phyloP scores from a whole-genome alignment of 495 filamentous ascomycete genomes.

The Glonium stellatum region DNA sequence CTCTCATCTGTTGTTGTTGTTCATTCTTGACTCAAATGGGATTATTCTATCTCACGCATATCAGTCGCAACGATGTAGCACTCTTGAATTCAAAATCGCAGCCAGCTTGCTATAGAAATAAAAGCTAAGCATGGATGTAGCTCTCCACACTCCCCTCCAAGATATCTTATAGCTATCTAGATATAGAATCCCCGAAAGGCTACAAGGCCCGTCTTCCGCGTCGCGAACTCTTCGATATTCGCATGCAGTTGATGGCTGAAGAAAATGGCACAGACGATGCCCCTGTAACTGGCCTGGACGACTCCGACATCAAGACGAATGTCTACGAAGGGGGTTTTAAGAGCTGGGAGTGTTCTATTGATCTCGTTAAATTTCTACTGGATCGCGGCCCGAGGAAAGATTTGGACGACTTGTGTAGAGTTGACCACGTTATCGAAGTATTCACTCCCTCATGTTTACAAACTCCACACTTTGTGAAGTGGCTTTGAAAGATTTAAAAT shows the following conservation, averaged over 20 bases:
- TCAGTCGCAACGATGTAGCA: no score
- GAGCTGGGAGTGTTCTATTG: conserved; percentile 93
- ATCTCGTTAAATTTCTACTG: conserved; percentile 66
- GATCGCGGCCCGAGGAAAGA: conserved; percentile 35
- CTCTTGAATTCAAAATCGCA: no score
- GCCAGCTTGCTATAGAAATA: no score
- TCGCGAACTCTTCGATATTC: conserved; percentile 87
- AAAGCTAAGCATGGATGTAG: conserved; percentile 33
- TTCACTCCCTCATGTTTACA: not conserved
- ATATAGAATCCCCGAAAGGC: conserved; percentile 44
- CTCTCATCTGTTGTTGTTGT: no score
- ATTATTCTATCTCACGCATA: no score
- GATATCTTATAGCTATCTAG: conserved; percentile 63
- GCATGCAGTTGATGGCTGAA: conserved; percentile 89
- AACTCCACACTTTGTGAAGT: conserved; percentile 7
- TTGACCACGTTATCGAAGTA: conserved; percentile 69
- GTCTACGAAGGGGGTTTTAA: conserved; percentile 99
- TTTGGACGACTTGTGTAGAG: conserved; percentile 35
- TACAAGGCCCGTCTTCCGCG: conserved; percentile 58
- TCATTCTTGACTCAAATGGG: no score
- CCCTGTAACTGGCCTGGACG: conserved; percentile 50
- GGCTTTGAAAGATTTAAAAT: conserved; percentile 9
- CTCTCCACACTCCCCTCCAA: conserved; percentile 66
- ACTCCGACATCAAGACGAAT: conserved; percentile 79
- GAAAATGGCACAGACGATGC: conserved; percentile 45